Evolutionary conservation across 495 filamentous ascomycete genomes (phyloP), one percentile per base, ranked within the genome.

Genomic region (Beverwykella pulmonaria): DNA sequence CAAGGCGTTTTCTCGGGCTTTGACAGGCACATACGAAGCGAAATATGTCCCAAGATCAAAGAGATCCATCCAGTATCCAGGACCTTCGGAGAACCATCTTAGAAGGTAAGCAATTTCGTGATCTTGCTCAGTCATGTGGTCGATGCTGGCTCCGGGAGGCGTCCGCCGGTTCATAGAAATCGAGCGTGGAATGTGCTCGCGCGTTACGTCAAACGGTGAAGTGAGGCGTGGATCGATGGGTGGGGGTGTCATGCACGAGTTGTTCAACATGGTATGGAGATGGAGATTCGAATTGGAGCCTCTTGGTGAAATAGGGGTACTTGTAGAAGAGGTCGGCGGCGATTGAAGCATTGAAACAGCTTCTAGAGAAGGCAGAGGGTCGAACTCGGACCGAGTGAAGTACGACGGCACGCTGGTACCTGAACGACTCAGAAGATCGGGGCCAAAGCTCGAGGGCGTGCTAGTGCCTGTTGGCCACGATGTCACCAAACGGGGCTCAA

Each of bases 31-130:
- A 61, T 82, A 78, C 12, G 82, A 83, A 14, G 84, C 79, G 57
- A 88, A 88, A 72, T 86, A 87, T 8, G 79, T 82, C 9, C 80
- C 81, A 12, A 83, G 76, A 68, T 89, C 86, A 64, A 85, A 88
- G 0, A 87, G 75, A 67, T 87, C 86, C 86, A 88, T 88, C 86
- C 85, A 88, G 62, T 83, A 77, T 15, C 86, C 85, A 14, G 83
- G 80, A 1, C 80, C 78, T 72, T 88, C 85, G 4, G 83, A 82
- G 73, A 85, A 88, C 75, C 87, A 83, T 20, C 86, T 80, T 61
- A 88, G 71, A 8, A 88, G 76, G 70, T 83, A 87, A n/a, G 83
- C 80, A 22, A 83, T 76, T 67, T 88, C 85, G 55, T 83, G 81
- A 47, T 86, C 82, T 20, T 17, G 77, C 74, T 63, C 64, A 8